Base-by-base conservation (phyloP, 495 filamentous ascomycete species). In the Penicillium malachiteum region DNA sequence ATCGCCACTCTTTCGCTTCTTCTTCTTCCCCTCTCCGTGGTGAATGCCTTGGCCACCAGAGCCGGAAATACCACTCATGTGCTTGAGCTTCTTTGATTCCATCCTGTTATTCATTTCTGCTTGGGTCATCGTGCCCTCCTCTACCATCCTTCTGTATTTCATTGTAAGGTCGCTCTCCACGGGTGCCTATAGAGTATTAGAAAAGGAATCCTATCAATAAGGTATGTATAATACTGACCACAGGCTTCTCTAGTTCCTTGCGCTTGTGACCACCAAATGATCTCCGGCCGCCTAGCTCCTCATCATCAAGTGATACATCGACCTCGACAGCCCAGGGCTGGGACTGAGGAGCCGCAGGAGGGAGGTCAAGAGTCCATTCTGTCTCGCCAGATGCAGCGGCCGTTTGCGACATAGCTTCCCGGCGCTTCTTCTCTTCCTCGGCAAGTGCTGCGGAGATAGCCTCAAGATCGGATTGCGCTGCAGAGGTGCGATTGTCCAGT, bases 321-420 rank as follows among this genome's bases (percentile, higher is more conserved):
- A 69, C 63, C 3, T 26, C 21, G 21, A 76, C 62, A 10, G 74
- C 67, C 7, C 66, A 17, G 37, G 70, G 71, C 26, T 64, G 67
- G 26, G 62, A 53, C 14, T 63, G 47, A 46, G 59, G 55, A 32
- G 56, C 51, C 14, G 49, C 48, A 41, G 56, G 51, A 10, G 50
- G 66, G 9, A 64, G 55, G 63, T 77, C 66, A 26, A 98, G 72
- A 31, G 92, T 87, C 94, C 94, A 98, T 72, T 87, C 84, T 8
- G 89, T 88, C 71, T 97, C 94, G 21, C 90, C 91, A 7, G 87
- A 80, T 54, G 88, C 86, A 16, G 82, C 85, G 4, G 87, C 90
- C 52, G 86, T 81, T 52, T 81, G 81, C 42, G 87, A 80, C 35
- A 94, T 61, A 2, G 90, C 91, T 31, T 83, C 82, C 57, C 82